Percentiles rank a stretch among this genome's conserved stretches.
Conservation (phyloP, 202 grass and related monocot species). For the Setaria viridis region DNA sequence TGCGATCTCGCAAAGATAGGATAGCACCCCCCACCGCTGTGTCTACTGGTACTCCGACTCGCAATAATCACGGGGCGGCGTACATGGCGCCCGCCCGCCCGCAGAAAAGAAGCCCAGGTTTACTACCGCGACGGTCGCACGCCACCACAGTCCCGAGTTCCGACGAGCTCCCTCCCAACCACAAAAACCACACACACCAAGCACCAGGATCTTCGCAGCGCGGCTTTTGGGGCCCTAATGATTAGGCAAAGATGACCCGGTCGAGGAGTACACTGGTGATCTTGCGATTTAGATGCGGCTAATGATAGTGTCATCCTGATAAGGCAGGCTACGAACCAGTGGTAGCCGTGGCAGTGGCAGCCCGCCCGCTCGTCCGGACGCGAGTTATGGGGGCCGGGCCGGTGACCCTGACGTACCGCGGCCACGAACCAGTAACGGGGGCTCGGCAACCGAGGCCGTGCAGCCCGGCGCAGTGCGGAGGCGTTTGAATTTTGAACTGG, state of each 20-base stretch:
- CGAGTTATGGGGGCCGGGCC: constrained; percentile 19
- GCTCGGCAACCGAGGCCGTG: constrained; percentile 26
- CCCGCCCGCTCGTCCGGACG: constrained; percentile 7
- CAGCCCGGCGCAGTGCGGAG: not conserved
- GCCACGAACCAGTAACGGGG: not conserved
- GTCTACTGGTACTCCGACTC: not conserved
- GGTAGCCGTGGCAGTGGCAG: not conserved
- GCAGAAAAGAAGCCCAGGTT: not conserved
- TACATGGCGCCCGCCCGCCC: constrained; percentile 29
- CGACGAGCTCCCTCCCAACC: not conserved
- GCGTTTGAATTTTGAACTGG: constrained; percentile 53
- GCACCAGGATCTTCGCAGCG: not conserved
- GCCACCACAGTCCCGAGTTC: not conserved
- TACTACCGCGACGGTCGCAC: constrained; percentile 9
- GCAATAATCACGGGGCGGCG: constrained; percentile 28
- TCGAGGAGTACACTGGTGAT: constrained; percentile 7
- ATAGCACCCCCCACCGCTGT: not conserved
- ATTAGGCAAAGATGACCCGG: constrained; percentile 32
- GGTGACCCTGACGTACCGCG: constrained; percentile 5
- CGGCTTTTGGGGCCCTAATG: constrained; percentile 49
- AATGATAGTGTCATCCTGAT: not conserved
- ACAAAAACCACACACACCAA: not conserved
- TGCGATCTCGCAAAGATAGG: not conserved
- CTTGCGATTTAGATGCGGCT: not conserved
- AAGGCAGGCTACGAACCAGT: not conserved